Percentiles rank a stretch among this genome's conserved stretches.
phyloP scores from a whole-genome alignment of 345 rosid species.

The Sonneratia alba region DNA sequence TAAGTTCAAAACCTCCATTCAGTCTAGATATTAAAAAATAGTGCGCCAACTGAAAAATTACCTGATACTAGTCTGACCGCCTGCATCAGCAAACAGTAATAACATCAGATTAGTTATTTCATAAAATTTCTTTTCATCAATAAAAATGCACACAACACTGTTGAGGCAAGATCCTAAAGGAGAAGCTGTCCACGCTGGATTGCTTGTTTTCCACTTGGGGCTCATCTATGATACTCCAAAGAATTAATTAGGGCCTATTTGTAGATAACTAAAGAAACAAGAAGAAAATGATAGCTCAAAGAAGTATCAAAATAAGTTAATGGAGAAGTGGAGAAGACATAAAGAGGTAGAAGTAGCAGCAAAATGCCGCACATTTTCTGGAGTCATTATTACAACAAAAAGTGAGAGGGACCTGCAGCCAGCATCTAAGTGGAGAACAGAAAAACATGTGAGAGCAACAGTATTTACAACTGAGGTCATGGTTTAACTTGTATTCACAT shows the following conservation, averaged over 20 bases:
- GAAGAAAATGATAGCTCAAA: neutral
- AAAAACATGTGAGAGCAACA: neutral
- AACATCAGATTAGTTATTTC: conserved; percentile 3
- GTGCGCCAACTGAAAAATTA: conserved; percentile 13
- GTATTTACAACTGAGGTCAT: neutral
- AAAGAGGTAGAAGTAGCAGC: too few relatives aligned
- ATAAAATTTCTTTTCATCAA: neutral
- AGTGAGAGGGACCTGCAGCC: too few relatives aligned
- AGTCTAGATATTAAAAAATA: neutral
- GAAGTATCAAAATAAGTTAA: too few relatives aligned
- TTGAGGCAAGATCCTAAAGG: neutral
- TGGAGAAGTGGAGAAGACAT: too few relatives aligned
- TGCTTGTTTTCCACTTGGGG: neutral
- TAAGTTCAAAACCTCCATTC: neutral
- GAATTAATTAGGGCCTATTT: neutral
- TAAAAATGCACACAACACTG: conserved; percentile 1
- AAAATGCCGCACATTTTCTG: too few relatives aligned
- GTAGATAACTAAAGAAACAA: neutral
- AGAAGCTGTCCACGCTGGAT: neutral
- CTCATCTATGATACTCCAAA: neutral
- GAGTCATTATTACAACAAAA: too few relatives aligned
- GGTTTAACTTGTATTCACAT: neutral
- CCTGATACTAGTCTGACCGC: conserved; percentile 79
- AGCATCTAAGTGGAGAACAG: too few relatives aligned
- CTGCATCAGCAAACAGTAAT: conserved; percentile 28